These are phyloP conservation scores for Fraxinus baroniana DNA, from an alignment of 305 asterid species.

Conservation along the genomic window DNA sequence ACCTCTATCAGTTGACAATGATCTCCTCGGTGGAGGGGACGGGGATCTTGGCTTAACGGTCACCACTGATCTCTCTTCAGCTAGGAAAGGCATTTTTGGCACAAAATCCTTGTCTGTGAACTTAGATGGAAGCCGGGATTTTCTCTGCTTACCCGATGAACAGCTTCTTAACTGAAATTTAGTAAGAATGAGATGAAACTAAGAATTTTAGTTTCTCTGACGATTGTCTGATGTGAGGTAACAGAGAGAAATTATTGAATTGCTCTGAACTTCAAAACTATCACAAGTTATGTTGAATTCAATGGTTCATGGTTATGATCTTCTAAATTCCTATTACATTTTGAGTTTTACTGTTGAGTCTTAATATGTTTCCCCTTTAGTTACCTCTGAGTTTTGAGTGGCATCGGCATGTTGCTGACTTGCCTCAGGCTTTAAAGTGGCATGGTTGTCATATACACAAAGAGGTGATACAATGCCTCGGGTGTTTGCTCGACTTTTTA, in stretches of 20 bases:
- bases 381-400: conserved; percentile 60
- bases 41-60: conserved; percentile 55
- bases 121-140: conserved; percentile 67
- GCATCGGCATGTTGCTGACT: conserved; percentile 44
- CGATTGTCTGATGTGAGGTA: not conserved
- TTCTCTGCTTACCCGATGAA: conserved; percentile 75
- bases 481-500: conserved; percentile 48
- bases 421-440: conserved; percentile 51
- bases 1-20: conserved; percentile 81
- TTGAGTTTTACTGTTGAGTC: not conserved
- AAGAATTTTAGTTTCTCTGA: not conserved
- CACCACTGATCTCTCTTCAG: conserved; percentile 51
- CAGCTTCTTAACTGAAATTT: conserved; percentile 64
- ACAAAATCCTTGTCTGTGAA: conserved; percentile 64
- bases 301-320: not conserved
- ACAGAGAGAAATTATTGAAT: not conserved
- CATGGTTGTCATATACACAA: conserved; percentile 42
- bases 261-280: conserved; percentile 6
- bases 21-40: conserved; percentile 83
- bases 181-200: conserved; percentile 22
- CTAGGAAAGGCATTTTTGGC: conserved; percentile 47
- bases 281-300: not conserved
- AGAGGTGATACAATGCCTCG: conserved; percentile 71
- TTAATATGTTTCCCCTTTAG: not conserved
- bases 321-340: not conserved